Conservation (phyloP, 192 early-diverging fungal genomes). For the Coemansia sp. region DNA sequence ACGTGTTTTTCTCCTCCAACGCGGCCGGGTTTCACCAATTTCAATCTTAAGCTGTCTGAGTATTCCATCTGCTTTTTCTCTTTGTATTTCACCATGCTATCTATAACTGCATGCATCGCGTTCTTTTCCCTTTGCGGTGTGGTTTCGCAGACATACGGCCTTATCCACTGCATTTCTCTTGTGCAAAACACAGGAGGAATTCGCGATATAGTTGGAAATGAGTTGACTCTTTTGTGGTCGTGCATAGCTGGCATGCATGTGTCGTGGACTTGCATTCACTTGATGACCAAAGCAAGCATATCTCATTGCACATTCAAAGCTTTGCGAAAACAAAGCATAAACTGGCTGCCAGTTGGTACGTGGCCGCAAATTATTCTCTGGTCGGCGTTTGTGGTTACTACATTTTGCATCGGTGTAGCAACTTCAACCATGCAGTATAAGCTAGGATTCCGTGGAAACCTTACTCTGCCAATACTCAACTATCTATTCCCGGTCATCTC, state of each 20-base stretch:
- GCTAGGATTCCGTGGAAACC: background rate
- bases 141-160: conserved; percentile 13
- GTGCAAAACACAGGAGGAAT: background rate
- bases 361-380: conserved; percentile 20
- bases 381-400: background rate
- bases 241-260: conserved; percentile 11
- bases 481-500: background rate
- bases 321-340: background rate
- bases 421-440: conserved; percentile 13
- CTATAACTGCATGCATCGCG: conserved; percentile 2
- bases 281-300: conserved; percentile 8
- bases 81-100: background rate
- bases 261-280: conserved; percentile 21
- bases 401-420: background rate
- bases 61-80: too few species aligned
- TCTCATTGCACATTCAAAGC: background rate
- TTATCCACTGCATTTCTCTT: conserved; percentile 2
- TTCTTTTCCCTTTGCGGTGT: conserved; percentile 10
- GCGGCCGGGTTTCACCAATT: too few species aligned
- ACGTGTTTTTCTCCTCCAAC: too few species aligned
- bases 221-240: conserved; percentile 23
- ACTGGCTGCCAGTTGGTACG: conserved; percentile 24
- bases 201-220: conserved; percentile 22
- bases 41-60: too few species aligned
- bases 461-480: background rate